These are phyloP conservation scores for Candida suzukii DNA, from an alignment of 805 yeast genomes.

Conservation along the genomic window DNA sequence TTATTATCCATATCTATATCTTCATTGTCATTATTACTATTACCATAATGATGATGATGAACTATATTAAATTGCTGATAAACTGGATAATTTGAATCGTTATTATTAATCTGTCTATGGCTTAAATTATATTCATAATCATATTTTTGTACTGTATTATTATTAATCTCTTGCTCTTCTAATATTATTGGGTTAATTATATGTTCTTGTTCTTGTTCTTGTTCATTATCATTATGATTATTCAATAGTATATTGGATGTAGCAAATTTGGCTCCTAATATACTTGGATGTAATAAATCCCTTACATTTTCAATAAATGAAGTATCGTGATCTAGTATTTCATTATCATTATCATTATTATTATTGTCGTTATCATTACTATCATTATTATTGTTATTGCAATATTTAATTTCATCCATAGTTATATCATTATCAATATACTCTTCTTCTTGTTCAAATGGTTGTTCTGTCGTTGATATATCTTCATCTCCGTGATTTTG, in stretches of 20 bases:
- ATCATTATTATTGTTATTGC: neutral
- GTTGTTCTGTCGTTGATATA: too few species aligned
- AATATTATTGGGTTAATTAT: too few species aligned
- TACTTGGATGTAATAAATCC: constrained; percentile 12
- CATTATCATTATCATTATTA: neutral
- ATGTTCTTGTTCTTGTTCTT: too few species aligned
- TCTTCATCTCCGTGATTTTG: constrained; percentile 1
- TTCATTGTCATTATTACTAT: neutral
- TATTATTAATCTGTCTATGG: too few species aligned
- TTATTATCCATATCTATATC: neutral
- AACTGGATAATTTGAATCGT: neutral
- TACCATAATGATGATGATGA: constrained; percentile 2
- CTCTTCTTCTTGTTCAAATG: constrained; percentile 11
- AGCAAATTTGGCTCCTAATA: constrained; percentile 16
- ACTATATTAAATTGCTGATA: constrained; percentile 1
- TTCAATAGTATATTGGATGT: neutral
- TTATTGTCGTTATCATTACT: neutral
- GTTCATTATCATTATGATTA: too few species aligned
- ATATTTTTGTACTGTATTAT: too few species aligned
- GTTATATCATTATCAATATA: constrained; percentile 10
- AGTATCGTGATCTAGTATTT: neutral
- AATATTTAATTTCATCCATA: constrained; percentile 6
- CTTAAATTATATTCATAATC: too few species aligned
- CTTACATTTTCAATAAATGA: constrained; percentile 1
- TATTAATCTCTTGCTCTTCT: too few species aligned